Evolutionary conservation across 1,284 basidiomycete species (phyloP).

Genomic region (Mycena sp.): DNA sequence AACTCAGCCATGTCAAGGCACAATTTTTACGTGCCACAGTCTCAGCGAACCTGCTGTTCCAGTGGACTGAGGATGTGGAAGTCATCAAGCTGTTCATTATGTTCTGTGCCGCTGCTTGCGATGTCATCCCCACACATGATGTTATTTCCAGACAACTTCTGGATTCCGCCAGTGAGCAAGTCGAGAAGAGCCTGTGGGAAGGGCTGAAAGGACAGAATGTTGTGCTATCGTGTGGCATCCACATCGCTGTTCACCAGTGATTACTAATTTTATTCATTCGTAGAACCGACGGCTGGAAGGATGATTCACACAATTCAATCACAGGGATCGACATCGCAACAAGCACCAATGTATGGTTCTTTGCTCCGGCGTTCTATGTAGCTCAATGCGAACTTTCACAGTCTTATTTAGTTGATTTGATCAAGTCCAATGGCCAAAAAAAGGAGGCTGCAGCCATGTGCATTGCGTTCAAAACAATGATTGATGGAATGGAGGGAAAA

Average conservation of each 20-base stretch:
- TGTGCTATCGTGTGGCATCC: not conserved
- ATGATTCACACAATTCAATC: slow-evolving; percentile 24
- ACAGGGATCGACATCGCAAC: slow-evolving; percentile 15
- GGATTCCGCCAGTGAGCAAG: not conserved
- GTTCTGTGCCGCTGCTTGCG: slow-evolving; percentile 32
- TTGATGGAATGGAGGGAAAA: slow-evolving; percentile 34
- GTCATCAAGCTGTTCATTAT: slow-evolving; percentile 35
- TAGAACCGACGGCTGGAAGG: slow-evolving; percentile 38
- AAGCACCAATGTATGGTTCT: slow-evolving; percentile 35
- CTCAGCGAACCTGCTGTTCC: slow-evolving; percentile 14
- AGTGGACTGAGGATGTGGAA: slow-evolving; percentile 37
- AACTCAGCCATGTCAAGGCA: slow-evolving; percentile 24
- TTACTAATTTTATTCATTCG: not conserved
- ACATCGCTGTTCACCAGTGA: not conserved
- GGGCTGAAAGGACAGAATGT: not conserved
- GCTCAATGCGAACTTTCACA: not conserved
- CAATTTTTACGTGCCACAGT: slow-evolving; percentile 37
- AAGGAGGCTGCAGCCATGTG: slow-evolving; percentile 38
- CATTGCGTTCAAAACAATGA: slow-evolving; percentile 34
- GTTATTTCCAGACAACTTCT: slow-evolving; percentile 33
- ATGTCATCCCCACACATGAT: slow-evolving; percentile 29
- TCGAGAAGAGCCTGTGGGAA: not conserved
- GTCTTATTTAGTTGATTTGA: slow-evolving; percentile 37
- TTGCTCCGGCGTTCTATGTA: not conserved
- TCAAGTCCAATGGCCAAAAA: slow-evolving; percentile 30